Base-by-base conservation (phyloP, 139 green algal species). In the Spirogloea muscicola region DNA sequence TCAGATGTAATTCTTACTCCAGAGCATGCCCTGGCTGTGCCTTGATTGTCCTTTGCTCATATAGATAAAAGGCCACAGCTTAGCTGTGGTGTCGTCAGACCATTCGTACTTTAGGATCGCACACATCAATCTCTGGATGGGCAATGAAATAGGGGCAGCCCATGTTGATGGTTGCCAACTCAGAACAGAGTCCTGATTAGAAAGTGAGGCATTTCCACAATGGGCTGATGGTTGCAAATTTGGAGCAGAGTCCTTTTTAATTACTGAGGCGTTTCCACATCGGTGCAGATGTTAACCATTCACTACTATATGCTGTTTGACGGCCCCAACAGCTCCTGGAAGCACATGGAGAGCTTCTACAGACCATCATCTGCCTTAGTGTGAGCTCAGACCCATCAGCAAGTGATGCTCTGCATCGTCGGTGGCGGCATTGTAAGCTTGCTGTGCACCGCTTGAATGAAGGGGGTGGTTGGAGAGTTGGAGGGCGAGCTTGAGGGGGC, bases 251-350 rank as follows among this genome's bases (percentile, higher is more conserved):
- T n/a, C n/a, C n/a, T n/a, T n/a, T n/a, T n/a, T n/a, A n/a, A n/a
- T n/a, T n/a, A n/a, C n/a, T n/a, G n/a, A n/a, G n/a, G n/a, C n/a
- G n/a, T n/a, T n/a, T n/a, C n/a, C n/a, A n/a, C n/a, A n/a, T n/a
- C n/a, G n/a, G 25, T 81, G 62, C 67, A 82, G 76, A 83, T 83
- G 76, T 38, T 83, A 21, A 74, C 59, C 34, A 39, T 49, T 18
- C 69, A 81, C 52, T 83, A 75, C 63, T 83, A 83, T 43, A 58
- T 58, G 60, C 37, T 83, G 57, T 81, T 83, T 29, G 76, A 83
- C 36, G 68, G 57, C 3, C n/a, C 33, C 5, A 41, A 73, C 68
- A 58, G 21, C 10, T 40, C 37, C 48, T 72, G 49, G 63, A n/a
- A 42, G 42, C 41, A 80, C 44, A 78, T 73, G n/a, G 68, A 76